Evolutionary conservation across 306 rosid genomes (phyloP), one percentile per base, ranked within the genome.

Genomic region (Malus sylvestris): DNA sequence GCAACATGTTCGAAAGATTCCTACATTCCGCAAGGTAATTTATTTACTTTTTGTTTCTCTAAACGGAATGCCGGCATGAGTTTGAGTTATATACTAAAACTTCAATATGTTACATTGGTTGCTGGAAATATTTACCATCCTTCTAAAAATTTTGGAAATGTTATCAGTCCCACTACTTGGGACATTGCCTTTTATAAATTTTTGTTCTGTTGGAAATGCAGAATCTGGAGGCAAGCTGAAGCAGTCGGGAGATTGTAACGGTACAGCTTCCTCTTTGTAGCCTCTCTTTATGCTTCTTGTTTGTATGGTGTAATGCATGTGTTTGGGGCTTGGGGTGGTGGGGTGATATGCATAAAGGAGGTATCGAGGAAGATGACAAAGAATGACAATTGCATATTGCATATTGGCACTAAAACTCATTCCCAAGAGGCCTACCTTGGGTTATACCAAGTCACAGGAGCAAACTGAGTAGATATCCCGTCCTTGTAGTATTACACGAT

Each of bases 1-100:
- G 79, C 78, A 71, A 51, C 86, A 44, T 84, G 86, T 88, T 81
- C 86, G 46, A 84, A 88, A 76, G 85, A 78, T 79, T 79, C 91
- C 52, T 83, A 66, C 76, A 66, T 59, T 82, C 74, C 77, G 59
- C 20, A 70, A 85, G 98, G 95, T 90, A 91, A 76, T 73, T 49
- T 63, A 74, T 68, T 15, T 51, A 51, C 18, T 5, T 51, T 6
- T 51, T 16, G 20, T 51, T 51, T 51, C 55, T 51, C 63, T 13
- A 40, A 10, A 3, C 5, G 18, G 52, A 23, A 60, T 76, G 38
- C 66, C 73, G 59, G 53, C 19, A 32, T 69, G 42, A 45, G 30
- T 44, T 83, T 68, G 23, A 68, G 55, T 13, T 35, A n/a, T 35
- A 33, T 71, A 45, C 76, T 33, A 64, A 33, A 33, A 49, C 27